Conservation (phyloP, 805 yeast genomes). For the Zygosaccharomyces gambellarensis region DNA sequence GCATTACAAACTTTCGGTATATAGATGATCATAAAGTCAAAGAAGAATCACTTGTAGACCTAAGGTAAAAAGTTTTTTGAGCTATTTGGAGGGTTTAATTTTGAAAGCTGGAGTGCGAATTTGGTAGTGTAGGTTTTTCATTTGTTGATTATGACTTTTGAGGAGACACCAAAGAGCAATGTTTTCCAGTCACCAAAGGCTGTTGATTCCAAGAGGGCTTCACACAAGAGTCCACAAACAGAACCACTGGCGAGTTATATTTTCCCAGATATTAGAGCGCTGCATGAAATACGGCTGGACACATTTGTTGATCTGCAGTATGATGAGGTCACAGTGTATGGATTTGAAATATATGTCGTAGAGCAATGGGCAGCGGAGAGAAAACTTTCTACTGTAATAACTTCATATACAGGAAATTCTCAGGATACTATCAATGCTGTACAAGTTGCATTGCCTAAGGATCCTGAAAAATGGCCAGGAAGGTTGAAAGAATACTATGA, state of each 20-base stretch:
- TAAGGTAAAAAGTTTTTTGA: background rate
- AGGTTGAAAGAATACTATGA: slow-evolving; percentile 55
- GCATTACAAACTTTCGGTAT: background rate
- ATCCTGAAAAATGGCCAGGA: slow-evolving; percentile 34
- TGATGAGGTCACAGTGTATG: slow-evolving; percentile 49
- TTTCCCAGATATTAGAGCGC: slow-evolving; percentile 57
- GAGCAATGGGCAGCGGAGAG: slow-evolving; percentile 92
- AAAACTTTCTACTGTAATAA: slow-evolving; percentile 58
- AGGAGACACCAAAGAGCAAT: background rate
- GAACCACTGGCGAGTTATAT: slow-evolving; percentile 29
- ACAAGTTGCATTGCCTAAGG: slow-evolving; percentile 47
- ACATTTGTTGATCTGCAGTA: slow-evolving; percentile 38
- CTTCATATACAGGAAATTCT: slow-evolving; percentile 81
- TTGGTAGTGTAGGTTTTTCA: background rate
- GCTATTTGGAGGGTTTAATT: background rate
- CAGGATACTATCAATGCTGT: slow-evolving; percentile 59
- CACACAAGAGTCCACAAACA: slow-evolving; percentile 7
- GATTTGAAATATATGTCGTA: slow-evolving; percentile 86
- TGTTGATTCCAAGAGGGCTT: background rate
- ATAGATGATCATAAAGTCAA: background rate
- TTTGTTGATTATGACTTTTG: background rate
- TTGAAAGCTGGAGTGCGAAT: background rate
- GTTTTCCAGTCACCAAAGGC: slow-evolving; percentile 4
- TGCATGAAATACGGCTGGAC: slow-evolving; percentile 42
- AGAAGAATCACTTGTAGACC: background rate